A percentile compares a stretch with the other conserved stretches of the same genome.
phyloP scores from a whole-genome alignment of 2,329 filamentous ascomycete species.

The Teratosphaeria nubilosa region DNA sequence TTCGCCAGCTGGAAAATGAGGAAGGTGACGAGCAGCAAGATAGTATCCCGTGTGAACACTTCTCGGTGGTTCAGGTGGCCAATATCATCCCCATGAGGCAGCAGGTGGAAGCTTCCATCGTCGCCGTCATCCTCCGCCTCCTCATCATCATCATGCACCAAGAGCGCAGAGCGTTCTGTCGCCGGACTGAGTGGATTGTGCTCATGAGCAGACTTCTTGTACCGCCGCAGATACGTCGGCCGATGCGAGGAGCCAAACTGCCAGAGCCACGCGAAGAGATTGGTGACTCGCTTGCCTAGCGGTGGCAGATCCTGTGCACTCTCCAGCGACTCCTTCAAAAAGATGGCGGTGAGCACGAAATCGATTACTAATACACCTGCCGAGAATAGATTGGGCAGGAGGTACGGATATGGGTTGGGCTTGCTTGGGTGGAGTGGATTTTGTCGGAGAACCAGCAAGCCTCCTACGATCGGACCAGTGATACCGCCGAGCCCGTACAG shows the following conservation, averaged over 20 bases:
- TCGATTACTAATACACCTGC: slow-evolving; percentile 63
- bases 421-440: slow-evolving; percentile 44
- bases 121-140: slow-evolving; percentile 15
- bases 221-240: slow-evolving; percentile 48
- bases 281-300: slow-evolving; percentile 47
- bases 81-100: slow-evolving; percentile 21
- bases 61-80: slow-evolving; percentile 45
- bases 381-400: slow-evolving; percentile 72
- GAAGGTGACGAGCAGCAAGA: slow-evolving; percentile 74
- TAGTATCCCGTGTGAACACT: slow-evolving; percentile 68
- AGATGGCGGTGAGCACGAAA: slow-evolving; percentile 63
- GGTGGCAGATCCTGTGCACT: slow-evolving; percentile 52
- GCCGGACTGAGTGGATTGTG: slow-evolving; percentile 1
- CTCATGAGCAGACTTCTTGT: slow-evolving; percentile 3
- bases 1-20: slow-evolving; percentile 90
- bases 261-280: slow-evolving; percentile 59
- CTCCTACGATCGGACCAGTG: slow-evolving; percentile 84
- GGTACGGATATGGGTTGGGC: slow-evolving; percentile 62
- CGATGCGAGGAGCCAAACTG: slow-evolving; percentile 52
- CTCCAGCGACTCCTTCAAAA: slow-evolving; percentile 78
- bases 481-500: slow-evolving; percentile 95
- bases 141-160: slow-evolving; percentile 7
- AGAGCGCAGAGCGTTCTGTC: slow-evolving; percentile 8
- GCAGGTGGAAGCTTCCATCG: slow-evolving; percentile 31
- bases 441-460: slow-evolving; percentile 60